Conservation (phyloP, 352 stramenopile genomes). For the Phytopythium sindhum region DNA sequence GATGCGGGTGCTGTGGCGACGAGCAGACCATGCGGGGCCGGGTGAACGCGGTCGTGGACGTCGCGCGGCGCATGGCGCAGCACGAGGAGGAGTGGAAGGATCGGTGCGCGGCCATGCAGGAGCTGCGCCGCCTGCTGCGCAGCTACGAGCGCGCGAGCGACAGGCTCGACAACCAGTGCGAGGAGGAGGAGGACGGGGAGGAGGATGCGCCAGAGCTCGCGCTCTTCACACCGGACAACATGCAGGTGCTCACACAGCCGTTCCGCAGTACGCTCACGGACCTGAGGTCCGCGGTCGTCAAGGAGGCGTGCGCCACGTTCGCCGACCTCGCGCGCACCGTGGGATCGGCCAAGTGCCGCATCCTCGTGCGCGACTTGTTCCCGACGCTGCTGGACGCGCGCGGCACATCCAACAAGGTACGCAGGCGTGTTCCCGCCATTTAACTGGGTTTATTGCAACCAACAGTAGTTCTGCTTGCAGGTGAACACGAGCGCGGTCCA, state of each 20-base stretch:
- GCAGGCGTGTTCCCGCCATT: neutral
- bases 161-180: constrained; percentile 4
- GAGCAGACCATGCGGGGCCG: constrained; percentile 43
- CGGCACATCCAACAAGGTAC: constrained; percentile 54
- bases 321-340: constrained; percentile 31
- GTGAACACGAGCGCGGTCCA: constrained; percentile 50
- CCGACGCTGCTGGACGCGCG: constrained; percentile 52
- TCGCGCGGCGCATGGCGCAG: constrained; percentile 45
- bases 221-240: constrained; percentile 45
- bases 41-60: constrained; percentile 42
- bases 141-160: constrained; percentile 14
- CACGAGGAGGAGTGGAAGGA: constrained; percentile 59
- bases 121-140: constrained; percentile 32
- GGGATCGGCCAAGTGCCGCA: constrained; percentile 38
- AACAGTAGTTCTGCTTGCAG: constrained; percentile 3
- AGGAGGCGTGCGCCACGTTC: constrained; percentile 55
- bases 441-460: neutral
- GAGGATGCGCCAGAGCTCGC: neutral
- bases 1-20: neutral
- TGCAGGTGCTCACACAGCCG: constrained; percentile 51
- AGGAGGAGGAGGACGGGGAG: constrained; percentile 6
- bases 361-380: constrained; percentile 58
- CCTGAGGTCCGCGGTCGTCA: constrained; percentile 58
- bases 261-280: constrained; percentile 55
- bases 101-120: constrained; percentile 47